These are phyloP conservation scores for Geum urbanum DNA, from an alignment of 306 rosid species.

Conservation along the genomic window DNA sequence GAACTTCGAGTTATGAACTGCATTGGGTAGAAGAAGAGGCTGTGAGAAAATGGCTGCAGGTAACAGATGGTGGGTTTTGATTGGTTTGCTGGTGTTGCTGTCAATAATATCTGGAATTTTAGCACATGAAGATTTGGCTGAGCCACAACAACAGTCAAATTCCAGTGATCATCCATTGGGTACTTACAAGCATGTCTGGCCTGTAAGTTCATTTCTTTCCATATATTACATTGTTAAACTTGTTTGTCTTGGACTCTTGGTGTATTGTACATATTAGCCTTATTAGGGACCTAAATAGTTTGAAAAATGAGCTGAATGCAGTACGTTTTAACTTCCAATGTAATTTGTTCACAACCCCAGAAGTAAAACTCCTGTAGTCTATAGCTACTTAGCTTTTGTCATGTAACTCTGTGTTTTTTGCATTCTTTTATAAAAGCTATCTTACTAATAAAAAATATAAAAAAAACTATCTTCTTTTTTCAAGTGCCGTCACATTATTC, in stretches of 20 bases:
- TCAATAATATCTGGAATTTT: slow-evolving; percentile 8
- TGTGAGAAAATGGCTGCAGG: slow-evolving; percentile 11
- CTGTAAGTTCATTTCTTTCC: slow-evolving; percentile 35
- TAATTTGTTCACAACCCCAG: not conserved
- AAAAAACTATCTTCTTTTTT: not conserved
- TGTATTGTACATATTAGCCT: not conserved
- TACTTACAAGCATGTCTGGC: slow-evolving; percentile 61
- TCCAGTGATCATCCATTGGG: slow-evolving; percentile 25
- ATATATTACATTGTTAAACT: not conserved
- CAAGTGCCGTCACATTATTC: not conserved
- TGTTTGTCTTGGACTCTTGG: not conserved
- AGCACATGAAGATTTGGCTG: not conserved
- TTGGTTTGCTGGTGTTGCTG: not conserved
- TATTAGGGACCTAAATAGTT: not conserved
- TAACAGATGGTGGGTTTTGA: not conserved
- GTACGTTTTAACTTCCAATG: not conserved
- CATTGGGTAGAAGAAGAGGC: not conserved
- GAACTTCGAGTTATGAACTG: not conserved
- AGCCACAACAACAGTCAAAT: not conserved
- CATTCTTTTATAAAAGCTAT: not conserved
- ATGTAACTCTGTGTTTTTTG: not conserved
- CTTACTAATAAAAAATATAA: too few relatives aligned
- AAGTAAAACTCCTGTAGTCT: not conserved
- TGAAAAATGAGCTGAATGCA: not conserved
- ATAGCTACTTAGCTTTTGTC: not conserved